A percentile compares a stretch with the other conserved stretches of the same genome.
These are phyloP conservation scores for Plasmodium gonderi DNA, from an alignment of 169 alveolate genomes.

Conservation along the genomic window DNA sequence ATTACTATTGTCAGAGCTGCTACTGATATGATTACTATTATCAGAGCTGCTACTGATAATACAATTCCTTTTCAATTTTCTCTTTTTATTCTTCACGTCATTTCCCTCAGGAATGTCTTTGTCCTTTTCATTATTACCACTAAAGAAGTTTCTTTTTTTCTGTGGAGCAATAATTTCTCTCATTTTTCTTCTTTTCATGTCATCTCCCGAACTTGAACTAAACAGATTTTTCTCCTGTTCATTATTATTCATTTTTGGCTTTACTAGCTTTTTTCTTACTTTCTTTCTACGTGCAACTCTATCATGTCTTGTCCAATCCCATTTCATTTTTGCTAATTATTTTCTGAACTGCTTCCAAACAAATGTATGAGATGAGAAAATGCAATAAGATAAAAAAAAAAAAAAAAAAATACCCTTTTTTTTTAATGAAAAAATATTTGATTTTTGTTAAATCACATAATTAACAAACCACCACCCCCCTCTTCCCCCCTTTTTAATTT, in stretches of 20 bases:
- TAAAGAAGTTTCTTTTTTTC: neutral
- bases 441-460: neutral
- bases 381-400: neutral
- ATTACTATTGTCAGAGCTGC: no score
- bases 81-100: neutral
- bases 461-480: neutral
- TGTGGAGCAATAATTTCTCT: neutral
- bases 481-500: no score
- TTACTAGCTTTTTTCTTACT: neutral
- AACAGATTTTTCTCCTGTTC: neutral
- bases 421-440: no score
- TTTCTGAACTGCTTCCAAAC: neutral
- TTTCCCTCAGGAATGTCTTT: neutral
- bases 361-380: neutral
- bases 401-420: neutral
- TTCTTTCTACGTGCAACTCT: neutral
- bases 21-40: neutral
- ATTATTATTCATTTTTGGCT: neutral
- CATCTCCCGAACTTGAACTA: constrained; percentile 2
- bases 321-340: neutral
- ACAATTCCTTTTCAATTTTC: constrained; percentile 2
- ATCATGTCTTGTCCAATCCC: neutral
- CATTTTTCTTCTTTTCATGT: neutral
- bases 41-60: neutral
- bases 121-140: neutral